Percentiles rank a stretch among this genome's conserved stretches.
phyloP scores from a whole-genome alignment of 2,329 filamentous ascomycete species.

The Truncatella angustata region DNA sequence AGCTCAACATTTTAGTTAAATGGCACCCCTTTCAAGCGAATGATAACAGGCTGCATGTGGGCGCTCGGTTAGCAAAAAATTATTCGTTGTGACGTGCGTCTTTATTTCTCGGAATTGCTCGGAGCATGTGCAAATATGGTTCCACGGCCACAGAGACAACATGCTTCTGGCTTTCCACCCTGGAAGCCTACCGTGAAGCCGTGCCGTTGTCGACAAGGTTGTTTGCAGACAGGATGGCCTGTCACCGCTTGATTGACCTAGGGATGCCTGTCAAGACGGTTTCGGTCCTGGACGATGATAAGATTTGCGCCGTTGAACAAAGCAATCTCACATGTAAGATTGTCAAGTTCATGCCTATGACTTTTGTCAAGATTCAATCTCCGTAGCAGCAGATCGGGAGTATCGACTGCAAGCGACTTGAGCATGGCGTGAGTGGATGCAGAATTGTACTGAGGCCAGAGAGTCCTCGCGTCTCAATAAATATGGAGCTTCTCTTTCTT shows the following conservation, averaged over 20 bases:
- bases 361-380: neutral
- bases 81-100: slow-evolving; percentile 5
- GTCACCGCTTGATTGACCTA: slow-evolving; percentile 3
- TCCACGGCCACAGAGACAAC: neutral
- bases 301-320: slow-evolving; percentile 1
- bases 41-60: too few species aligned
- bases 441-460: too few species aligned
- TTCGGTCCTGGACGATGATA: neutral
- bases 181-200: too few species aligned
- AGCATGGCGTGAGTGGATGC: too few species aligned
- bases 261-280: slow-evolving; percentile 5
- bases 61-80: too few species aligned
- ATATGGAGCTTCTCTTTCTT: too few species aligned
- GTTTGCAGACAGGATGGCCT: neutral
- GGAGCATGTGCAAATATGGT: neutral
- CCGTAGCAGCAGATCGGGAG: neutral
- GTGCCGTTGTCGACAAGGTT: neutral
- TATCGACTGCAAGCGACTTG: too few species aligned
- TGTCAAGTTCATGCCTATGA: too few species aligned
- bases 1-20: too few species aligned
- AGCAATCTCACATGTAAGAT: too few species aligned
- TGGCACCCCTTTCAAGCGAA: neutral
- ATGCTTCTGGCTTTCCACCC: too few species aligned
- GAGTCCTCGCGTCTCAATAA: too few species aligned
- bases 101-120: slow-evolving; percentile 3